These are phyloP conservation scores for Achlya hypogyna DNA, from an alignment of 352 stramenopile species.

Conservation along the genomic window DNA sequence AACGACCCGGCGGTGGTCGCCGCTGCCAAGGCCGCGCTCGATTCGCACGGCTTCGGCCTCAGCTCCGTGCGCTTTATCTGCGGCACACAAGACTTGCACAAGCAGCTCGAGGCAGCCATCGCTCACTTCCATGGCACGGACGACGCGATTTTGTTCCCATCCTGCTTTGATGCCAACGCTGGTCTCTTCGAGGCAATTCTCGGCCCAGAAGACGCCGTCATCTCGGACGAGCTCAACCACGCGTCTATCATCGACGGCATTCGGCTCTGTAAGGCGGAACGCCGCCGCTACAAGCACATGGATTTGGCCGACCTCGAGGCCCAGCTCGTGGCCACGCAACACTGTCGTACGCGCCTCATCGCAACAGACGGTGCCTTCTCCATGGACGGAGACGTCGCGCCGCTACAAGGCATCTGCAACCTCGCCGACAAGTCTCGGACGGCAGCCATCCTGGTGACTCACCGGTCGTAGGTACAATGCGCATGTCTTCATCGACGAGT, in stretches of 20 bases:
- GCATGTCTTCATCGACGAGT: conserved; percentile 91
- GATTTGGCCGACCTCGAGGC: conserved; percentile 86
- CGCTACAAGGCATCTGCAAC: conserved; percentile 83
- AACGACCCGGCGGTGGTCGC: conserved; percentile 80
- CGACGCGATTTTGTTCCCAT: conserved; percentile 91
- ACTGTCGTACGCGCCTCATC: conserved; percentile 85
- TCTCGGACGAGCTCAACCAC: conserved; percentile 91
- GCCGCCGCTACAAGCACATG: conserved; percentile 91
- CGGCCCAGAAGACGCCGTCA: conserved; percentile 85
- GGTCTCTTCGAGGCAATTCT: conserved; percentile 87
- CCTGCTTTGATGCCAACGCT: conserved; percentile 92
- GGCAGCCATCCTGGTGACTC: too few species aligned
- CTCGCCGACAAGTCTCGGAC: conserved; percentile 81
- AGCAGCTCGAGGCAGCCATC: conserved; percentile 83
- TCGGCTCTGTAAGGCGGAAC: conserved; percentile 88
- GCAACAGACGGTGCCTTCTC: conserved; percentile 92
- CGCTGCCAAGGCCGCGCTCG: conserved; percentile 72
- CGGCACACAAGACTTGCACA: conserved; percentile 92
- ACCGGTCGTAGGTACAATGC: conserved; percentile 84
- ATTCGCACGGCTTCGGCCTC: conserved; percentile 85
- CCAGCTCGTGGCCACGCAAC: conserved; percentile 84
- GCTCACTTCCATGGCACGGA: conserved; percentile 91
- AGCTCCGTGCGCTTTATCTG: conserved; percentile 92
- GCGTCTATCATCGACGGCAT: conserved; percentile 93
- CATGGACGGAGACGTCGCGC: conserved; percentile 92